phyloP scores from a whole-genome alignment of 2,329 filamentous ascomycete species.

The Helicocarpus griseus region DNA sequence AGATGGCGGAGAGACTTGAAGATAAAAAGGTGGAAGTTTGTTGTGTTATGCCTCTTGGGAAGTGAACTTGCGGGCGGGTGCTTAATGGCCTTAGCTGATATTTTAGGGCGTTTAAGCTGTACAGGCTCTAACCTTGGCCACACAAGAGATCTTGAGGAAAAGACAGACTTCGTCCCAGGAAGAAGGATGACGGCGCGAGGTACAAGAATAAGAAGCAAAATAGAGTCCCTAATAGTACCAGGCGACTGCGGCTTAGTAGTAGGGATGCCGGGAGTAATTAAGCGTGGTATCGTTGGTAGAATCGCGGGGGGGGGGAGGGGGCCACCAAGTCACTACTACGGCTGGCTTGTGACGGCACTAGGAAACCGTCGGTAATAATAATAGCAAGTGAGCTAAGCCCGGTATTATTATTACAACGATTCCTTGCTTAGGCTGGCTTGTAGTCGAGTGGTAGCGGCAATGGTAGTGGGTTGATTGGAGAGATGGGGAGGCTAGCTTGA shows the following conservation, averaged over 20 bases:
- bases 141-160: background rate
- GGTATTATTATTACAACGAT: background rate
- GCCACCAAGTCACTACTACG: background rate
- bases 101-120: background rate
- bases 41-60: background rate
- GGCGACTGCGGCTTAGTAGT: background rate
- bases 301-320: slow-evolving; percentile 1
- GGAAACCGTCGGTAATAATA: background rate
- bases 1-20: background rate
- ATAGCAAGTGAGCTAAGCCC: background rate
- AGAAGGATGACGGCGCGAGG: background rate
- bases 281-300: slow-evolving; percentile 2
- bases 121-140: background rate
- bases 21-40: background rate
- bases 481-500: background rate
- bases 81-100: background rate
- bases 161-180: background rate
- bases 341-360: slow-evolving; percentile 2
- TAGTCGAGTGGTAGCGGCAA: background rate
- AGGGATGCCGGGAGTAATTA: slow-evolving; percentile 3
- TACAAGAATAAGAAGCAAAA: background rate
- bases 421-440: background rate
- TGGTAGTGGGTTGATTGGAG: background rate
- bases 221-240: slow-evolving; percentile 2
- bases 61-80: no score